Evolutionary conservation across 1,284 basidiomycete genomes (phyloP).

Genomic region (Tilletiaria anomala): DNA sequence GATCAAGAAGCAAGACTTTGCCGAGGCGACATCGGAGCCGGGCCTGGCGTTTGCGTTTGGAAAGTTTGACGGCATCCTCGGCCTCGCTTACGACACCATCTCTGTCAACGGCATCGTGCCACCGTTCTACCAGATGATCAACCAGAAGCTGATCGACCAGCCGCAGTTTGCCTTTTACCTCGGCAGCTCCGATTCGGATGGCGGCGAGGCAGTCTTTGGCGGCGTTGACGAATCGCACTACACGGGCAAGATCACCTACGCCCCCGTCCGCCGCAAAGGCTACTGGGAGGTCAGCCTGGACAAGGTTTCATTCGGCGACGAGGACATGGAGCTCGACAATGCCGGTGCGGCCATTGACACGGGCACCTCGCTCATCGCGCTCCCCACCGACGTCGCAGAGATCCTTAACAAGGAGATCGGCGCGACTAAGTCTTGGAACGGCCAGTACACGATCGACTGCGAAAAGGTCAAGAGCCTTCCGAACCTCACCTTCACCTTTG

Average conservation of each 20-base stretch:
- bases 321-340: conserved; percentile 62
- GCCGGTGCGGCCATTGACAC: conserved; percentile 62
- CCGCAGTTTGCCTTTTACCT: conserved; percentile 91
- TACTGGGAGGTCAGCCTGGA: conserved; percentile 60
- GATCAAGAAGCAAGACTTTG: conserved; percentile 72
- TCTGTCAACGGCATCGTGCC: conserved; percentile 85
- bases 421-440: conserved; percentile 32
- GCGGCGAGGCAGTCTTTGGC: conserved; percentile 85
- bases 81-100: conserved; percentile 90
- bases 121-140: conserved; percentile 88
- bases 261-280: conserved; percentile 83
- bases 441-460: conserved; percentile 56
- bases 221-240: conserved; percentile 71
- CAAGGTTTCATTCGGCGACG: conserved; percentile 49
- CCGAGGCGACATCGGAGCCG: conserved; percentile 90
- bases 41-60: conserved; percentile 85
- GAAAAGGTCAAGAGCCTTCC: conserved; percentile 66
- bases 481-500: conserved; percentile 59
- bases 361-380: conserved; percentile 77
- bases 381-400: conserved; percentile 91
- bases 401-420: conserved; percentile 80
- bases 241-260: conserved; percentile 69
- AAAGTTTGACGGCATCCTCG: conserved; percentile 87
- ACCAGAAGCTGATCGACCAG: conserved; percentile 64
- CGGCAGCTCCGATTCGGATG: conserved; percentile 70